These are phyloP conservation scores for Colletotrichum echinochloae DNA, from an alignment of 2,329 filamentous ascomycete genomes.

Conservation along the genomic window DNA sequence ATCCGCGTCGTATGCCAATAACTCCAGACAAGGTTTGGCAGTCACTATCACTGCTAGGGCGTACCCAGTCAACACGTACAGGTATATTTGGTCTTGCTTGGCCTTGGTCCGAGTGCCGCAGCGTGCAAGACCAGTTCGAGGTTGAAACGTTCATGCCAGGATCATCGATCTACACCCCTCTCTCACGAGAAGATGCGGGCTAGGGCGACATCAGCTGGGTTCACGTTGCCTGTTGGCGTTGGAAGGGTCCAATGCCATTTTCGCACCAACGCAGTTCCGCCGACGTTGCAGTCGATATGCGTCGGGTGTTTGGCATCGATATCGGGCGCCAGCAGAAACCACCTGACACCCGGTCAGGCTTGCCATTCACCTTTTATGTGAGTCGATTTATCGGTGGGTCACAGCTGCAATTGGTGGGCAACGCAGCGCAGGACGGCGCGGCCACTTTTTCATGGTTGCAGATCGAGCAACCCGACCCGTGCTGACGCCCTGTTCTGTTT, in stretches of 20 bases:
- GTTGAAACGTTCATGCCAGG: slow-evolving; percentile 40
- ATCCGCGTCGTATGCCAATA: neutral
- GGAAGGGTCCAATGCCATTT: slow-evolving; percentile 1
- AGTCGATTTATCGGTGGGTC: slow-evolving; percentile 14
- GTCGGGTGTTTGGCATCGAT: slow-evolving; percentile 1
- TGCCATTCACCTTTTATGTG: neutral
- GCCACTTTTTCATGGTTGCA: slow-evolving; percentile 23
- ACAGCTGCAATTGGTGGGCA: slow-evolving; percentile 2
- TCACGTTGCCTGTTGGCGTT: neutral
- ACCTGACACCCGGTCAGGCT: neutral
- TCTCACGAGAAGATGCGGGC: slow-evolving; percentile 3
- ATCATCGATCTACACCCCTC: slow-evolving; percentile 33
- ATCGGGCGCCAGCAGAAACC: slow-evolving; percentile 9
- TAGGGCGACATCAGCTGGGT: slow-evolving; percentile 11
- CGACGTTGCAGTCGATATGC: neutral
- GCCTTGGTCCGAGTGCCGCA: slow-evolving; percentile 27
- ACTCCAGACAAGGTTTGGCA: slow-evolving; percentile 30
- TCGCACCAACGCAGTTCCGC: neutral
- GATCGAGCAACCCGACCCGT: slow-evolving; percentile 28
- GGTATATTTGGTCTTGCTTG: slow-evolving; percentile 9
- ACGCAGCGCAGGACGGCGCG: neutral
- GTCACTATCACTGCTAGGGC: slow-evolving; percentile 19
- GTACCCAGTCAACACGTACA: neutral
- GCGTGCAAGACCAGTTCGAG: slow-evolving; percentile 35
- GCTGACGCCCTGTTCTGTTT: slow-evolving; percentile 24